Evolutionary conservation across 1,284 basidiomycete species (phyloP).

Genomic region (Austroboletus novae-zelandiae): DNA sequence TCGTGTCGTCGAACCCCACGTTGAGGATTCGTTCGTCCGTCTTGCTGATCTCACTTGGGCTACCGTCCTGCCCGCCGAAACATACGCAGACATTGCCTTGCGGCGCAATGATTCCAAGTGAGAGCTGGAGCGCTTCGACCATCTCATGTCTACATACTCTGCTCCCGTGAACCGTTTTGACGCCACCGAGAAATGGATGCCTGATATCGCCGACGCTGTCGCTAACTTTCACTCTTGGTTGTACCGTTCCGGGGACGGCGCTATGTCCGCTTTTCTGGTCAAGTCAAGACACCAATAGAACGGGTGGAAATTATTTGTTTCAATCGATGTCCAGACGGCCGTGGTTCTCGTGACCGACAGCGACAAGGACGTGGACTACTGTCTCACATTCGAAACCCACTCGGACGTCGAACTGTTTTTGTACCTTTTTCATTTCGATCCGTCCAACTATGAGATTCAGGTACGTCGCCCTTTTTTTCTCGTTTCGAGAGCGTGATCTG

Average conservation of each 20-base stretch:
- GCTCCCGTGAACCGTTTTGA: conserved; percentile 4
- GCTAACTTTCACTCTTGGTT: conserved; percentile 22
- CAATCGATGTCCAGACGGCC: conserved; percentile 12
- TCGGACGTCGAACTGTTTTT: conserved; percentile 22
- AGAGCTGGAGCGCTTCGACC: conserved; percentile 18
- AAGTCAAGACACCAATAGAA: conserved; percentile 7
- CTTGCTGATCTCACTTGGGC: too few relatives aligned
- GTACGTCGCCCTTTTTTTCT: conserved; percentile 7
- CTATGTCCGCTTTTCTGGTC: conserved; percentile 7
- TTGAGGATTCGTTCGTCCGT: not conserved
- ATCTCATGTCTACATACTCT: conserved; percentile 10
- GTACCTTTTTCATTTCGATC: conserved; percentile 27
- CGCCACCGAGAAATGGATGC: not conserved
- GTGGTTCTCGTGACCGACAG: conserved; percentile 1
- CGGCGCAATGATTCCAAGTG: conserved; percentile 2
- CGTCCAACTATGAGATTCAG: conserved; percentile 20
- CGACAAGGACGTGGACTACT: conserved; percentile 10
- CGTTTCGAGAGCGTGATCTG: too few relatives aligned
- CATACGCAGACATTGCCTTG: conserved; percentile 12
- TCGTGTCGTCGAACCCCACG: conserved; percentile 10
- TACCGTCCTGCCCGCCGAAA: conserved; percentile 2
- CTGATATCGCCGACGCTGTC: conserved; percentile 10
- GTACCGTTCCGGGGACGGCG: conserved; percentile 12
- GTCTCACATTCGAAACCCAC: conserved; percentile 19
- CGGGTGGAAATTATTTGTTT: conserved; percentile 13